phyloP scores from a whole-genome alignment of 2,329 filamentous ascomycete genomes.

The Dactylella cylindrospora region DNA sequence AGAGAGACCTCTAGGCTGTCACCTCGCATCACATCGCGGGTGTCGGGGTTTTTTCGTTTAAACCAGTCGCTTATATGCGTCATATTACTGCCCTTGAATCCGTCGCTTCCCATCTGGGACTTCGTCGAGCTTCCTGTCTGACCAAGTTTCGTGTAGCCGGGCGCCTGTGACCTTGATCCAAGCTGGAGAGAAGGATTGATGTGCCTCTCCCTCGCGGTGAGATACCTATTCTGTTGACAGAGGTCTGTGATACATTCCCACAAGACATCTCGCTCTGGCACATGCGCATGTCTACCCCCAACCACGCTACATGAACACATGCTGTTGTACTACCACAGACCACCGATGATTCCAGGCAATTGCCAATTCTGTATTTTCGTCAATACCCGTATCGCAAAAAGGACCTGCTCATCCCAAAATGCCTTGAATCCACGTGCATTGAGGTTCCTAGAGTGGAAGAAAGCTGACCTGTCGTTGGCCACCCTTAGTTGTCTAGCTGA shows the following conservation, averaged over 20 bases:
- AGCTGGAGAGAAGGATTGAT: conserved; percentile 9
- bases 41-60: conserved; percentile 30
- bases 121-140: conserved; percentile 12
- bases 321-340: conserved; percentile 42
- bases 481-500: conserved; percentile 41
- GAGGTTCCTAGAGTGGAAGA: conserved; percentile 43
- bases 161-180: conserved; percentile 34
- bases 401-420: conserved; percentile 24
- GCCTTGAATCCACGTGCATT: conserved; percentile 12
- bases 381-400: conserved; percentile 30
- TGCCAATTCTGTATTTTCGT: conserved; percentile 42
- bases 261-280: conserved; percentile 27
- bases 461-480: conserved; percentile 35
- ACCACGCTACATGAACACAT: conserved; percentile 43
- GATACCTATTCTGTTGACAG: conserved; percentile 37
- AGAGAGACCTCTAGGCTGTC: conserved; percentile 11
- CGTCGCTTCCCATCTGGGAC: conserved; percentile 6
- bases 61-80: conserved; percentile 38
- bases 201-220: conserved; percentile 18
- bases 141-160: conserved; percentile 42
- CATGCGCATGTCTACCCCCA: conserved; percentile 37
- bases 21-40: conserved; percentile 26
- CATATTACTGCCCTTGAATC: conserved; percentile 23
- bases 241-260: conserved; percentile 44
- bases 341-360: conserved; percentile 41